Base-by-base conservation (phyloP, 2,329 filamentous ascomycete genomes). In the Diaporthe eres region DNA sequence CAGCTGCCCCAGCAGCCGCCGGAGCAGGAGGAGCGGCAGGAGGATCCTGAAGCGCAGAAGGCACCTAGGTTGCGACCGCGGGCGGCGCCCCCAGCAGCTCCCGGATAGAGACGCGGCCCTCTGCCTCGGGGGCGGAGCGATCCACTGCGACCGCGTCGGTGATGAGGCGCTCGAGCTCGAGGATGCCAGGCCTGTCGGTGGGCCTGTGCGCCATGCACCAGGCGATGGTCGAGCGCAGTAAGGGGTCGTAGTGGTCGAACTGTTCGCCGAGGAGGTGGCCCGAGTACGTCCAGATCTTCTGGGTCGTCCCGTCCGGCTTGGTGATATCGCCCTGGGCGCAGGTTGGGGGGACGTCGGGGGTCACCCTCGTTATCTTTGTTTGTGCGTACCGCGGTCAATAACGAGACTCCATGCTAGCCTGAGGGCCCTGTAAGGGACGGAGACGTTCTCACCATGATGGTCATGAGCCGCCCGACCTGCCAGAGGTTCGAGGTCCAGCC, bases 401-500 rank as follows among this genome's bases (percentile, higher is more conserved):
- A 17, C 7, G 25, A 42, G 1, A 49, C 5, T 7, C 4, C 3
- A 17, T 12, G 15, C 1, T 9, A 3, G 37, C 15, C 2, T 1
- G 17, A 0, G 6, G 7, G 1, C 25, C 17, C 7, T 17, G 1
- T 15, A 22, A 67, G 13, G 34, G 31, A 12, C 19, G 28, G 37
- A 34, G 12, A 19, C 15, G 2, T 47, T 5, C 61, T 74, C 10
- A 58, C 72, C 37, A 74, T 49, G 17, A 74, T 74, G 9, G 37
- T 47, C 72, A 74, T 74, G 10, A 68, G 61, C 9, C 44, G 72
- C 19, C 47, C 72, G 7, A 49, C 61, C 49, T 67, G 60, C 72
- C 72, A 74, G 51, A 74, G 22, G 37, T 74, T 74, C 37, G 71
- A 42, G 19, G 55, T 37, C 72, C 72, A 74, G 61, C 53, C 61